Evolutionary conservation across 2,329 filamentous ascomycete genomes (phyloP), one percentile per base, ranked within the genome.

Genomic region (Coniochaeta prunicola): DNA sequence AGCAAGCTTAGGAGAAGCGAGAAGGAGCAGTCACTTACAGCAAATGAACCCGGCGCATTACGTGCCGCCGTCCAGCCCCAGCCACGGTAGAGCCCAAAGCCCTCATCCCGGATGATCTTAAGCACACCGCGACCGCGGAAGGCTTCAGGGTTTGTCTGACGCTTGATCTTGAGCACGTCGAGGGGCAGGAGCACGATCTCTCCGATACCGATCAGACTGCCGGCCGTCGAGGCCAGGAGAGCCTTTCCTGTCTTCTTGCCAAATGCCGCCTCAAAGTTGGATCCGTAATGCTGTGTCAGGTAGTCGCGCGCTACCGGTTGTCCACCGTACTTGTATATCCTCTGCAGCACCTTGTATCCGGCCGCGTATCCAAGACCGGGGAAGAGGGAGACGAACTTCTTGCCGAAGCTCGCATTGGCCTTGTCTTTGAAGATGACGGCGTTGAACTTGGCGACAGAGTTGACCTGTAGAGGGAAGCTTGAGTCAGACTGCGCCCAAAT

Each of bases 151-250:
- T 99, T 99, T 66, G 94, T 99, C 80, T 99, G 94, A 69, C 94
- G 88, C 85, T 99, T 99, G 80, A 99, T 99, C 85, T 99, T 99
- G 63, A 99, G 84, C 40, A 99, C 93, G 68, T 99, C 94, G 61
- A 99, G 85, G 45, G 94, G 94, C 42, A 99, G 84, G 31, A 99
- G 85, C 60, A 99, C 85, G 64, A 99, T 96, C 79, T 99, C 94
- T 71, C 94, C 94, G 68, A 99, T 96, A 68, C 94, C 94, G 70
- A 99, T 96, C 69, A 99, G 72, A 77, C 90, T 93, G 80, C 94
- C 94, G 63, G 94, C 94, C 57, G 91, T 96, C 24, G 94, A 96
- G 78, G 96, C 91, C 89, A 99, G 89, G 68, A 99, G 92, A 15
- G 94, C 93, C 82, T 99, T 97, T 74, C 94, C 94, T 38, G 91